phyloP scores from a whole-genome alignment of 805 yeast genomes.

The Candida ulmi region DNA sequence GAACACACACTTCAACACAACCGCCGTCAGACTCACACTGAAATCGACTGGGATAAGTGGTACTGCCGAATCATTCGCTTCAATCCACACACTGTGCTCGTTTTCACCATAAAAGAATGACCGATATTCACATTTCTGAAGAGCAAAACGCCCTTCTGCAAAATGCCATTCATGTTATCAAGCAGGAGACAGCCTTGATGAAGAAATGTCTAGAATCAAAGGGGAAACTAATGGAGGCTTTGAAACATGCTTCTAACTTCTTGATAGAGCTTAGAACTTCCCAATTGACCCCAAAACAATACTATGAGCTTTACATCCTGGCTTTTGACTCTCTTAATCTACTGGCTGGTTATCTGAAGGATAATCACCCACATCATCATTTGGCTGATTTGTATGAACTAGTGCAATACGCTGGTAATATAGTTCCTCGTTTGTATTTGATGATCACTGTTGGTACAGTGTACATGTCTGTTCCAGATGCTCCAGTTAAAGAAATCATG shows the following conservation, averaged over 20 bases:
- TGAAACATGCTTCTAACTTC: constrained; percentile 80
- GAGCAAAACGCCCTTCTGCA: constrained; percentile 31
- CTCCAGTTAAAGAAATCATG: constrained; percentile 81
- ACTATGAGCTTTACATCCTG: constrained; percentile 84
- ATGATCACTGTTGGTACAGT: constrained; percentile 95
- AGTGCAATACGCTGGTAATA: constrained; percentile 93
- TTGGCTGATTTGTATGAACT: constrained; percentile 88
- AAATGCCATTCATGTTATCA: constrained; percentile 45
- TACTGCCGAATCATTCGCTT: too few relatives aligned
- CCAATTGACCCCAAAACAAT: constrained; percentile 77
- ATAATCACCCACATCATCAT: constrained; percentile 63
- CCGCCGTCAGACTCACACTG: too few relatives aligned
- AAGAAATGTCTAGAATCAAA: constrained; percentile 64
- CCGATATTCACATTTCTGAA: too few relatives aligned
- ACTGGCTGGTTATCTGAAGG: constrained; percentile 58
- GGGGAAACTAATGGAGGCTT: constrained; percentile 75
- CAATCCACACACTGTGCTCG: too few relatives aligned
- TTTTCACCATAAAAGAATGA: too few relatives aligned
- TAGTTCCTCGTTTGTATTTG: constrained; percentile 84
- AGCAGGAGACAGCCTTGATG: constrained; percentile 71
- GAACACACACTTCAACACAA: too few relatives aligned
- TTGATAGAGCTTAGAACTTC: constrained; percentile 77
- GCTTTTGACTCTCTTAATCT: constrained; percentile 77
- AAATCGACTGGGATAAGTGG: too few relatives aligned
- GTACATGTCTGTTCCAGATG: constrained; percentile 69